phyloP scores from a whole-genome alignment of 2,329 filamentous ascomycete genomes.

The Lasiodiplodia theobromae region DNA sequence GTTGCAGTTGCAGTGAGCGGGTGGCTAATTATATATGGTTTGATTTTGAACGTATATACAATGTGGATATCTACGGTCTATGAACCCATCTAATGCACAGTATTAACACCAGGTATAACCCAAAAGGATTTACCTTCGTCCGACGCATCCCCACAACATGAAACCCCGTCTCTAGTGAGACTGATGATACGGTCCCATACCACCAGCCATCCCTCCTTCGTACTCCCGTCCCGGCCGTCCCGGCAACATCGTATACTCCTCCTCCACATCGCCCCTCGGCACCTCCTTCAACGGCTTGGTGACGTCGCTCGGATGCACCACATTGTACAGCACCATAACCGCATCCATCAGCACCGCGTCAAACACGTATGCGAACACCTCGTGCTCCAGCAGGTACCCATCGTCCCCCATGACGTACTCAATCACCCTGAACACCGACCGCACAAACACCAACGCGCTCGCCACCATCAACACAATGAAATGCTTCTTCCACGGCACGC shows the following conservation, averaged over 20 bases:
- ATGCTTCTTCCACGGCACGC: conserved; percentile 37
- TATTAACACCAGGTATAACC: too few species aligned
- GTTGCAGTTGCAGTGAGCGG: too few species aligned
- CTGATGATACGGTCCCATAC: too few species aligned
- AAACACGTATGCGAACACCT: conserved; percentile 57
- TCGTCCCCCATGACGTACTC: conserved; percentile 56
- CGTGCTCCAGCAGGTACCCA: conserved; percentile 54
- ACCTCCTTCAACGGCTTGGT: neutral
- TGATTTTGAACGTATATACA: too few species aligned
- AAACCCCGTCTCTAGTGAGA: too few species aligned
- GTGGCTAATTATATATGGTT: too few species aligned
- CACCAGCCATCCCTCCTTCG: too few species aligned
- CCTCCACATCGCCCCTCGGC: neutral
- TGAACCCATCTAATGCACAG: too few species aligned
- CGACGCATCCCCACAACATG: too few species aligned
- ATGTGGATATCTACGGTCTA: too few species aligned
- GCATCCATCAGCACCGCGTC: conserved; percentile 55
- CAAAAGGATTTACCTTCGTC: too few species aligned
- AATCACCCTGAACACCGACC: conserved; percentile 56
- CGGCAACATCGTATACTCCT: neutral
- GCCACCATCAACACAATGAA: conserved; percentile 54
- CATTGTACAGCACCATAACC: conserved; percentile 51
- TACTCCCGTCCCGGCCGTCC: neutral
- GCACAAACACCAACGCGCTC: conserved; percentile 57
- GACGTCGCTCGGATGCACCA: conserved; percentile 46